Evolutionary conservation across 352 stramenopile species (phyloP).

Genomic region (Pythium coloratum): DNA sequence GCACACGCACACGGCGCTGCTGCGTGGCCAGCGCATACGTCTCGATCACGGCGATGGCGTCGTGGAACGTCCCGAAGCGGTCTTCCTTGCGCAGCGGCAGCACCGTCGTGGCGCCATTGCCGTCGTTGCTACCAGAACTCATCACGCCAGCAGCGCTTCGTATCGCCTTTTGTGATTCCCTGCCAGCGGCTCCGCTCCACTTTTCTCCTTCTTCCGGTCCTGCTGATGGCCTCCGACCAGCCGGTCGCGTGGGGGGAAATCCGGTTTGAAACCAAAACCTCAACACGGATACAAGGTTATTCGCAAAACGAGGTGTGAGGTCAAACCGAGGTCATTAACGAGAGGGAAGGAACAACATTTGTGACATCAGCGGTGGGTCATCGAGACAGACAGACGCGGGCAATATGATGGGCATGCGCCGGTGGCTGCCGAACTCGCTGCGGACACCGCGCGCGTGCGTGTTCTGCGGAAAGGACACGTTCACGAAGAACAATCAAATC

Average conservation of each 20-base stretch:
- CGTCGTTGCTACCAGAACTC: slow-evolving; percentile 16
- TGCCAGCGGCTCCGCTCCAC: slow-evolving; percentile 14
- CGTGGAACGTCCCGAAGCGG: slow-evolving; percentile 60
- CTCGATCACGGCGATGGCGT: slow-evolving; percentile 63
- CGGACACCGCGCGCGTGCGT: slow-evolving; percentile 30
- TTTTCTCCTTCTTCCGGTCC: slow-evolving; percentile 15
- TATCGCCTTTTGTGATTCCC: slow-evolving; percentile 52
- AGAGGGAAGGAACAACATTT: not conserved
- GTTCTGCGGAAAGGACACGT: slow-evolving; percentile 59
- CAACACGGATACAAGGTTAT: slow-evolving; percentile 4
- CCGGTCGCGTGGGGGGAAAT: not conserved
- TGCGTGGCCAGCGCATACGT: slow-evolving; percentile 57
- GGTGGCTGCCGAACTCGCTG: slow-evolving; percentile 16
- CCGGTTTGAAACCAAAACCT: slow-evolving; percentile 23
- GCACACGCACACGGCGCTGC: slow-evolving; percentile 50
- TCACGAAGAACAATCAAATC: slow-evolving; percentile 47
- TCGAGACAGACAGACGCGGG: not conserved
- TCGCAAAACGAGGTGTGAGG: slow-evolving; percentile 26
- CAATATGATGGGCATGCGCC: slow-evolving; percentile 1
- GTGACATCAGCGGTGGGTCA: not conserved
- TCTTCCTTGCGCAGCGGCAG: slow-evolving; percentile 53
- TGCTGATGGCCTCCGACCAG: not conserved
- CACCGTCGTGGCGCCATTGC: not conserved
- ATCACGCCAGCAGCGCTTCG: slow-evolving; percentile 21
- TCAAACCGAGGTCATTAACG: slow-evolving; percentile 8